These are phyloP conservation scores for Eremomyces bilateralis DNA, from an alignment of 495 filamentous ascomycete genomes.

Conservation along the genomic window DNA sequence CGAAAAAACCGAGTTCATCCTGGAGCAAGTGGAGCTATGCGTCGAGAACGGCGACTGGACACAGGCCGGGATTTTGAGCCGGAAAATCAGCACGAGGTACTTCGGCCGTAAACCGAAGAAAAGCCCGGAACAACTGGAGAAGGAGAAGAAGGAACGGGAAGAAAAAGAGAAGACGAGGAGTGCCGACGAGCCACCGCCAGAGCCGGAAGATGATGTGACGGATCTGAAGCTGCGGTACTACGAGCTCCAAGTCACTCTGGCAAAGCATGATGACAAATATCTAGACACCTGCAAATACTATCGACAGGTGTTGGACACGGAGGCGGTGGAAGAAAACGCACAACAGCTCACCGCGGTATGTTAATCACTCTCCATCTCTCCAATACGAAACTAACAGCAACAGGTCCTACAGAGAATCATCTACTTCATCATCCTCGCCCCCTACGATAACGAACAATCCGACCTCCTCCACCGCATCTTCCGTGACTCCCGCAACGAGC, in stretches of 20 bases:
- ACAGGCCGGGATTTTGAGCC: constrained; percentile 78
- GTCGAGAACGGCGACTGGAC: constrained; percentile 93
- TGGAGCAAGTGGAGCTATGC: constrained; percentile 84
- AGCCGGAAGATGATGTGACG: constrained; percentile 73
- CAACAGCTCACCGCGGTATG: constrained; percentile 64
- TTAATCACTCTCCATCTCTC: constrained; percentile 3
- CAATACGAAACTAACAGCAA: neutral
- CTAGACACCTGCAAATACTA: constrained; percentile 96
- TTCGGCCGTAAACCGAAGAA: constrained; percentile 77
- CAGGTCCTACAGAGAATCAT: constrained; percentile 79
- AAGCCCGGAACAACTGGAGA: constrained; percentile 65
- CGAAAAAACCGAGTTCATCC: constrained; percentile 96
- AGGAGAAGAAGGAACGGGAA: constrained; percentile 57
- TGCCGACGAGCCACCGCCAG: constrained; percentile 50
- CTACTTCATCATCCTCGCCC: constrained; percentile 90
- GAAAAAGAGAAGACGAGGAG: constrained; percentile 39
- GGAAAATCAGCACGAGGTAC: constrained; percentile 91
- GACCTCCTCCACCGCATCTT: constrained; percentile 89
- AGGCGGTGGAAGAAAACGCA: constrained; percentile 76
- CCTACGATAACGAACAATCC: constrained; percentile 96
- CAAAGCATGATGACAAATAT: constrained; percentile 94
- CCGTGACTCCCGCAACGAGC: constrained; percentile 30
- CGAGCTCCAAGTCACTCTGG: constrained; percentile 81
- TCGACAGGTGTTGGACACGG: constrained; percentile 83
- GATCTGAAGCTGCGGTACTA: constrained; percentile 93